These are phyloP conservation scores for Hypoxylon sp. DNA, from an alignment of 2,329 filamentous ascomycete species.

Conservation along the genomic window DNA sequence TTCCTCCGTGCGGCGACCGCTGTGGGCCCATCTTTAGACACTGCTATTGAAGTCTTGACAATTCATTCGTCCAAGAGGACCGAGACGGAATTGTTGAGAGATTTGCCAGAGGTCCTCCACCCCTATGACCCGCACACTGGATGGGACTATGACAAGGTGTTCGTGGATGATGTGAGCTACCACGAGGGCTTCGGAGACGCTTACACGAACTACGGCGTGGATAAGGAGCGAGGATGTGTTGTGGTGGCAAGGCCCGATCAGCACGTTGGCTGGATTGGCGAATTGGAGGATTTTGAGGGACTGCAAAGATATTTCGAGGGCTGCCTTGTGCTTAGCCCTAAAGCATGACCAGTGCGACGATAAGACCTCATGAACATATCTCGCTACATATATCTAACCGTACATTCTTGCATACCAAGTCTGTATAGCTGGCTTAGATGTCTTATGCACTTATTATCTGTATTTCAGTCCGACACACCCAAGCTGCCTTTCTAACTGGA, in stretches of 20 bases:
- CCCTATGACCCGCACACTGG: constrained; percentile 63
- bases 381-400: neutral
- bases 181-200: constrained; percentile 68
- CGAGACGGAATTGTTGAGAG: constrained; percentile 64
- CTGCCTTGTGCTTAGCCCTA: constrained; percentile 45
- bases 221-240: constrained; percentile 68
- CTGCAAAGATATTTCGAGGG: constrained; percentile 56
- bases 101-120: constrained; percentile 66
- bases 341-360: constrained; percentile 5
- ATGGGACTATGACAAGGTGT: constrained; percentile 71
- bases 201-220: constrained; percentile 72
- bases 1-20: constrained; percentile 39
- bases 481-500: neutral
- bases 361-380: neutral
- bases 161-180: constrained; percentile 68
- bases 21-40: constrained; percentile 25
- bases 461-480: neutral
- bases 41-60: constrained; percentile 72
- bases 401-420: neutral
- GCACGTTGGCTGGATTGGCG: constrained; percentile 67
- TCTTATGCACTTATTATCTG: neutral
- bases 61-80: constrained; percentile 69
- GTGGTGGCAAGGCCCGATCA: constrained; percentile 77
- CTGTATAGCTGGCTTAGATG: neutral
- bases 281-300: constrained; percentile 57